Conservation (phyloP, 129 eudicot species). For the Mikania micrantha region DNA sequence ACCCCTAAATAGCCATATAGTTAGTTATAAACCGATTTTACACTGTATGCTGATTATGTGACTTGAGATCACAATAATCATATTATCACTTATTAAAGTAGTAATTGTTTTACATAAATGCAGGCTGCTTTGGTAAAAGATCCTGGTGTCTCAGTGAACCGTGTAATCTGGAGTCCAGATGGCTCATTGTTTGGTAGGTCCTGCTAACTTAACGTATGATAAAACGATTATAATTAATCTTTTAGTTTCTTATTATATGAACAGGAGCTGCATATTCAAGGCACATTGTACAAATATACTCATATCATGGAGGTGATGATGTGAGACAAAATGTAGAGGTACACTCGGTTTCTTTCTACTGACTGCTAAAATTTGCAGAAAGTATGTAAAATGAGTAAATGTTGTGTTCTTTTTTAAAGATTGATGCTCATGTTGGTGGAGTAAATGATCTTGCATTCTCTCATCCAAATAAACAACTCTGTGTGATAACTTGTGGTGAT, state of each 20-base stretch:
- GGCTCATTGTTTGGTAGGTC: conserved; percentile 36
- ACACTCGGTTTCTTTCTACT: too few species aligned
- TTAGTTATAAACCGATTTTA: background rate
- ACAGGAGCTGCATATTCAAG: too few species aligned
- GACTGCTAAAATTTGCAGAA: too few species aligned
- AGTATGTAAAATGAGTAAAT: too few species aligned
- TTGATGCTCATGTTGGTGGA: conserved; percentile 78
- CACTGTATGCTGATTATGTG: background rate
- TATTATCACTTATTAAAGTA: background rate
- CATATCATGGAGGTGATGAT: too few species aligned
- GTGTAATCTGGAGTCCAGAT: conserved; percentile 61
- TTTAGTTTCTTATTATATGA: too few species aligned
- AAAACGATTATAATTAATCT: too few species aligned
- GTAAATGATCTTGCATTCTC: conserved; percentile 92
- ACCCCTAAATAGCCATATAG: background rate
- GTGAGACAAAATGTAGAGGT: too few species aligned
- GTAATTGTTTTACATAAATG: conserved; percentile 3
- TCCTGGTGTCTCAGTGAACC: conserved; percentile 41
- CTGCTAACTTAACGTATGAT: too few species aligned
- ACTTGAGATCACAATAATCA: background rate
- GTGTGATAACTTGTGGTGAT: conserved; percentile 88
- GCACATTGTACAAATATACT: too few species aligned
- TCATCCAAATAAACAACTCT: conserved; percentile 83
- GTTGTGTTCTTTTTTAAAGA: conserved; percentile 14
- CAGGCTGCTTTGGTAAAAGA: conserved; percentile 44